Evolutionary conservation across 345 rosid species (phyloP), one percentile per base, ranked within the genome.

Genomic region (Triadica sebifera): DNA sequence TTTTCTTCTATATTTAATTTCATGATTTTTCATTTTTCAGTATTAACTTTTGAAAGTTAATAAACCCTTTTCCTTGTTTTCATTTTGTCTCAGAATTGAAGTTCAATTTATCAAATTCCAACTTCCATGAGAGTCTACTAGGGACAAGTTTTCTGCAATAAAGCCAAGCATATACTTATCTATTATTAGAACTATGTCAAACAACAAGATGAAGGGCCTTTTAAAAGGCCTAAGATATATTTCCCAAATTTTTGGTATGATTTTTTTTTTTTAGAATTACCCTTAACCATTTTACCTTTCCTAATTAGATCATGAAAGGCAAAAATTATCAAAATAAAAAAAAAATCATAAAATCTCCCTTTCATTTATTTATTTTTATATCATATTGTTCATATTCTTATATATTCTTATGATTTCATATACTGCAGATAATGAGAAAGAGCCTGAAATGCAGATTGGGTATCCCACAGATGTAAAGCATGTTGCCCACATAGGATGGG

Each of bases 401-500:
- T 52, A 39, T 17, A 29, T 29, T 60, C 19, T 60, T 12, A 60
- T 55, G 38, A 38, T 22, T 22, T 6, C 16, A 9, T 20, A 9
- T 85, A 62, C 75, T 84, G 83, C 80, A 90, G 96, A 91, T 16
- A 84, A 88, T 74, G 97, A 81, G 71, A 87, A 90, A 75, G 94
- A 94, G 77, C 82, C 86, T 65, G 96, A 94, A 68, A 90, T 94
- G 86, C 78, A 84, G 73, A 94, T 94, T 67, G 98, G 98, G 56
- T 57, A 37, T 67, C 98, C 98, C 56, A 94, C 98, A 9, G 96
- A 94, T 66, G 97, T 94, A 78, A 94, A 92, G 79, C 98, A 94
- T 76, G 93, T 94, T 9, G 92, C 98, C 37, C 98, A 94, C 70
- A 94, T 94, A 49, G 98, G 98, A 74, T 88, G 89, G 90, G 97